Evolutionary conservation across 345 rosid species (phyloP), one percentile per base, ranked within the genome.

Genomic region (Sisymbrium irio): DNA sequence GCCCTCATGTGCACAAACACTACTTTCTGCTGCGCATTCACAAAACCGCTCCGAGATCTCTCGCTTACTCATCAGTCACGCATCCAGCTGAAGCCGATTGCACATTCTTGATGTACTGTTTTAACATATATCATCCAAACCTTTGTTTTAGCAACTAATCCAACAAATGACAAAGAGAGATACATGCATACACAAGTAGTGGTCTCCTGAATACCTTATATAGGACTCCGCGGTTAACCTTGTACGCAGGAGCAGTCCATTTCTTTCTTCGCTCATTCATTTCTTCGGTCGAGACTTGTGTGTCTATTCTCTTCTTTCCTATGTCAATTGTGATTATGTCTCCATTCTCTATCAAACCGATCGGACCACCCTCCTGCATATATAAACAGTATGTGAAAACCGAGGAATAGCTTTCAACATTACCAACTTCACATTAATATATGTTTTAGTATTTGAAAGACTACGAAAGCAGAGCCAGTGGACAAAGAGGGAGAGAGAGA

Each of bases 331-430:
- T 84, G 74, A 95, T 87, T 66, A 83, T 60, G 78, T 92, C 98
- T 63, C 98, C 99, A 5, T 87, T 79, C 77, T 87, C 63, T 41
- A 95, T 65, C 35, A 95, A 84, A 79, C 94, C 99, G 7, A 95
- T 95, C 1, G 98, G 97, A 71, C 99, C 99, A 60, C 96, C 99
- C 59, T 95, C 99, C 99, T 95, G 83, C 15, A 80, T 32, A 66
- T 14, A 36, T 58, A 55, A 15, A 20, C 40, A 75, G 56, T 4
- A 20, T 10, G 30, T 49, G 30, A 4, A 13, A 14, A 22, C 25
- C 25, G 25, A 22, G 25, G 25, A 22, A 22, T 1, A 45, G 45
- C n/a, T 54, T 35, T 18, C 39, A 41, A 9, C 39, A 50, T 25
- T 60, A 65, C 63, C 6, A 20, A 35, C 46, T 63, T 61, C 42